Conservation (phyloP, 2,329 filamentous ascomycete genomes). For the Aspergillus amoenus region DNA sequence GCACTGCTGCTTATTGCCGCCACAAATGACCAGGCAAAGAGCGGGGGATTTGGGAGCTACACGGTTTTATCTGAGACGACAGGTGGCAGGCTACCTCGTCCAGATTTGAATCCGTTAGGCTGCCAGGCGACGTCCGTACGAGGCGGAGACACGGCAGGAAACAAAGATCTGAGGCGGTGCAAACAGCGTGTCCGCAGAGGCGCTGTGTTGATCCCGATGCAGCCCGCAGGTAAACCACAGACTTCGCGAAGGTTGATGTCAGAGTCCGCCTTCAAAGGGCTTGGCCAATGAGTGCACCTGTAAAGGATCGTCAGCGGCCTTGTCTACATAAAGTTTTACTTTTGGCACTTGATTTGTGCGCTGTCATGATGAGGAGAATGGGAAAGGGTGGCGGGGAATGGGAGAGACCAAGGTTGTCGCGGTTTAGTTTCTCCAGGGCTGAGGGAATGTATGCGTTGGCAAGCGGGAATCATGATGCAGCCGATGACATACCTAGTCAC, state of each 20-base stretch:
- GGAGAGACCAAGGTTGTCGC: constrained; percentile 23
- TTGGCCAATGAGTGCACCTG: constrained; percentile 26
- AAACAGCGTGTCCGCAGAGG: constrained; percentile 18
- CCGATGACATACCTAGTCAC: constrained; percentile 39
- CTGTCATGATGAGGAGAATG: constrained; percentile 24
- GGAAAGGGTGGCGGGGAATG: constrained; percentile 19
- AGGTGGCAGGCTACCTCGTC: constrained; percentile 24
- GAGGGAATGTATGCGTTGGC: constrained; percentile 43
- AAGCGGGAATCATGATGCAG: constrained; percentile 34
- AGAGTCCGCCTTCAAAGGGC: constrained; percentile 23
- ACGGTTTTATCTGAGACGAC: constrained; percentile 20
- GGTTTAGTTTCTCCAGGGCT: constrained; percentile 28
- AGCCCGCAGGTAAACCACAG: constrained; percentile 18
- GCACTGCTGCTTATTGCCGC: constrained; percentile 29
- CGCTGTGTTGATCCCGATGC: constrained; percentile 16
- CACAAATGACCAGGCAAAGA: constrained; percentile 19
- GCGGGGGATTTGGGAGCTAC: constrained; percentile 17
- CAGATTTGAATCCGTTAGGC: constrained; percentile 19
- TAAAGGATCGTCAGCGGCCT: constrained; percentile 24
- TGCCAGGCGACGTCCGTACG: constrained; percentile 26
- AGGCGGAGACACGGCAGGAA: constrained; percentile 15
- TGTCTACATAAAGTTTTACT: constrained; percentile 17
- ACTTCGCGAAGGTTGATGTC: constrained; percentile 25
- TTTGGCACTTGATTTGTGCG: constrained; percentile 24
- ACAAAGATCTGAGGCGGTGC: constrained; percentile 32